Evolutionary conservation across 192 early-diverging fungal genomes (phyloP), one percentile per base, ranked within the genome.

Genomic region (Entophlyctis luteolus): DNA sequence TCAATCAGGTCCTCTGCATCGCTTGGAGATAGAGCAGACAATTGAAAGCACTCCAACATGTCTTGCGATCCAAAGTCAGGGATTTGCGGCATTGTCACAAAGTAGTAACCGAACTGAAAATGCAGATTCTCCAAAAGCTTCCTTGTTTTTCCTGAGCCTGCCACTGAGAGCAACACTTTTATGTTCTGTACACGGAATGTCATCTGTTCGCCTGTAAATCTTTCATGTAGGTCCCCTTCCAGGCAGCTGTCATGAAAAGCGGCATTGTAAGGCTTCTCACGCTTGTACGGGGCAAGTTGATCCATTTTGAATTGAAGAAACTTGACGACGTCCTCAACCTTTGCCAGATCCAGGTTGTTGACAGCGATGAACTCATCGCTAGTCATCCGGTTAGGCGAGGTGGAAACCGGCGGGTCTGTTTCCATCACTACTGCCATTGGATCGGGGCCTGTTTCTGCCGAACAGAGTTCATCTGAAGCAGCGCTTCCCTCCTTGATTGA

Each of bases 141-240:
- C 59, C 65, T 67, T 6, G 65, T 67, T 67, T 67, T 67, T 28
- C 65, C 65, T 37, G 65, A 8, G 22, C 65, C 65, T 10, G 65
- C 60, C 5, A 67, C 65, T 27, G 20, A 20, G 22, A 52, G 49
- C 10, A 67, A 38, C 5, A 67, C 6, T 67, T 67, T 67, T 10
- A 67, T 29, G 42, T 67, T 67, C 2, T 67, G 31, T 10, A 25
- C 63, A 12, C 16, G 5, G n/a, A n/a, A n/a, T 22, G 60, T 34
- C 8, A 55, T 18, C 20, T 33, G 14, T 35, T 60, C 34, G 16
- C 0, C 32, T 18, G 65, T 55, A 20, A 28, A 10, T 23, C 65
- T 55, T 32, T 38, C 25, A 28, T 55, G 58, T 10, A 67, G 65
- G 20, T 38, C 6, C 18, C 32, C 18, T 25, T 67, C 65, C 35